phyloP scores from a whole-genome alignment of 2,329 filamentous ascomycete genomes.

The Myriosclerotinia curreyana region DNA sequence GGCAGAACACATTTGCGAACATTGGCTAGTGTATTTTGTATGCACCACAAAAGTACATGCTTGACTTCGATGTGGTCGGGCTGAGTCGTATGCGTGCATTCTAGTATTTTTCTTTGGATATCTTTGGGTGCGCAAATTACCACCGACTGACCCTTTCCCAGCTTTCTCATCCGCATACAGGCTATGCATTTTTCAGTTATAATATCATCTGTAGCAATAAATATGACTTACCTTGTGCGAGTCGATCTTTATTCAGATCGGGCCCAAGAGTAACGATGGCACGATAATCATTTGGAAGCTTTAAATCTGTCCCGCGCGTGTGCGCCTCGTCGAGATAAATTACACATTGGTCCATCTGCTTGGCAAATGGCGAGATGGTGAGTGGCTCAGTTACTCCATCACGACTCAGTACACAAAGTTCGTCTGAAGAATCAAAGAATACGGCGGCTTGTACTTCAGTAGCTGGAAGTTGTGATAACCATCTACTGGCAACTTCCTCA shows the following conservation, averaged over 20 bases:
- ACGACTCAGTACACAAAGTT: conserved; percentile 53
- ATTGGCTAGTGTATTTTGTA: conserved; percentile 55
- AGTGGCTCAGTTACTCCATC: conserved; percentile 49
- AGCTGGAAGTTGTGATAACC: conserved; percentile 45
- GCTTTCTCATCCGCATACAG: conserved; percentile 68
- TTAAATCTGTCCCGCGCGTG: conserved; percentile 66
- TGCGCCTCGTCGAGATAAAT: conserved; percentile 70
- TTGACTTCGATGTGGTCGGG: conserved; percentile 44
- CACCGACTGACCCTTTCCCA: conserved; percentile 65
- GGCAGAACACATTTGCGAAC: conserved; percentile 51
- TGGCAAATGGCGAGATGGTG: conserved; percentile 55
- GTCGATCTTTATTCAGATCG: conserved; percentile 60
- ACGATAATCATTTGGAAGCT: conserved; percentile 54
- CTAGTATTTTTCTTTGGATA: conserved; percentile 52
- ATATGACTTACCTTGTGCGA: conserved; percentile 22
- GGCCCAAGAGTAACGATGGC: conserved; percentile 68
- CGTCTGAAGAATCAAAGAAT: conserved; percentile 56
- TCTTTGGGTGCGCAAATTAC: conserved; percentile 59
- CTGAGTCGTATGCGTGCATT: conserved; percentile 25
- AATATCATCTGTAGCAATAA: not conserved
- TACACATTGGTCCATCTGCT: conserved; percentile 56
- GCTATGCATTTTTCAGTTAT: conserved; percentile 44
- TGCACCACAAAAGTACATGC: conserved; percentile 59
- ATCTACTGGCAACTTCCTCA: conserved; percentile 49
- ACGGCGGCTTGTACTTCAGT: conserved; percentile 47